These are phyloP conservation scores for Nakaseomyces kungkrabaensis DNA, from an alignment of 1,139 yeast genomes.

Conservation along the genomic window DNA sequence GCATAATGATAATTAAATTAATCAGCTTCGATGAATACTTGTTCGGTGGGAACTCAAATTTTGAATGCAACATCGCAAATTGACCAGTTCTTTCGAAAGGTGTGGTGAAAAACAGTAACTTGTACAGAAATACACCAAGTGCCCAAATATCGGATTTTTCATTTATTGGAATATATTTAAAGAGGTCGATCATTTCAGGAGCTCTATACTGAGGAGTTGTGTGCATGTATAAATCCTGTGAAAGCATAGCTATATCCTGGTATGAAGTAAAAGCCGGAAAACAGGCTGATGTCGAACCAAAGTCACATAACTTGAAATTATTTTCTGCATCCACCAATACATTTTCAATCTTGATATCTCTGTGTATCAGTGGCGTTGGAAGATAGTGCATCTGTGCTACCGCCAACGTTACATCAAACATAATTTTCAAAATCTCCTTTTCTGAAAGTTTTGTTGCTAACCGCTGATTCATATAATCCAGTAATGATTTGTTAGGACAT, in stretches of 20 bases:
- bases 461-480: conserved; percentile 91
- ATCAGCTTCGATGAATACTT: conserved; percentile 52
- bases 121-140: conserved; percentile 80
- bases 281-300: conserved; percentile 80
- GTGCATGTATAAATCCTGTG: conserved; percentile 78
- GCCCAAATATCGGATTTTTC: conserved; percentile 98
- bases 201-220: conserved; percentile 97
- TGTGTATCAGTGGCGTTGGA: conserved; percentile 72
- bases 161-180: conserved; percentile 77
- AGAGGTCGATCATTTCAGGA: conserved; percentile 92
- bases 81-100: conserved; percentile 84
- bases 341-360: conserved; percentile 93
- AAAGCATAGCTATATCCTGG: conserved; percentile 43
- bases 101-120: conserved; percentile 85
- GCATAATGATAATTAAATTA: conserved; percentile 66
- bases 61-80: conserved; percentile 54
- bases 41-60: conserved; percentile 44
- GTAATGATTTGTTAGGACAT: conserved; percentile 75
- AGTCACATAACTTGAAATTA: conserved; percentile 78
- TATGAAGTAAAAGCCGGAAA: conserved; percentile 33
- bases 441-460: conserved; percentile 73
- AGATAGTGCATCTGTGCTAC: conserved; percentile 83
- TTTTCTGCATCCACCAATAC: conserved; percentile 70
- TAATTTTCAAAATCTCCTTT: conserved; percentile 69
- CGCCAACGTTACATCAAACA: conserved; percentile 75